These are phyloP conservation scores for Kwoniella shivajii DNA, from an alignment of 1,284 basidiomycete species.

Conservation along the genomic window DNA sequence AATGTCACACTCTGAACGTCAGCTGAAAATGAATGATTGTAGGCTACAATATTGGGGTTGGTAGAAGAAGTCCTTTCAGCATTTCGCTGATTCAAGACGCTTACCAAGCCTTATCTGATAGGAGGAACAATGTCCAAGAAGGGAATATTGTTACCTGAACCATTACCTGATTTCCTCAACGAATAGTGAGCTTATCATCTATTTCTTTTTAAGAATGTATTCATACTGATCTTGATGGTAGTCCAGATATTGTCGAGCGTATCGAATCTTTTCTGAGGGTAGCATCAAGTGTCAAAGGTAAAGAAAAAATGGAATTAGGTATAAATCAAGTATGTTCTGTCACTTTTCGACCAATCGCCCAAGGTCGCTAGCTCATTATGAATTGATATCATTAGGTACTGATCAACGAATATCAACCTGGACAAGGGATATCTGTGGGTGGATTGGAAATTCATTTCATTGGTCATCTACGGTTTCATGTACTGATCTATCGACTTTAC, in stretches of 20 bases:
- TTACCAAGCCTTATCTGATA: constrained; percentile 16
- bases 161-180: constrained; percentile 44
- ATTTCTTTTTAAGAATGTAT: not conserved
- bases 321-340: constrained; percentile 61
- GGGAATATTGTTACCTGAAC: constrained; percentile 47
- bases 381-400: constrained; percentile 70
- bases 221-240: constrained; percentile 45
- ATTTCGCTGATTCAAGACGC: not conserved
- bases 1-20: not conserved
- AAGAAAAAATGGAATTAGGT: constrained; percentile 56
- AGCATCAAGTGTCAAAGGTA: constrained; percentile 55
- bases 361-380: not conserved
- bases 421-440: constrained; percentile 87
- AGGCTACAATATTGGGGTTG: constrained; percentile 82
- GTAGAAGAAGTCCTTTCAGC: not conserved
- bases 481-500: not conserved
- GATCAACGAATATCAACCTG: constrained; percentile 83
- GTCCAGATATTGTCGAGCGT: constrained; percentile 74
- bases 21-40: constrained; percentile 4
- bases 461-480: not conserved
- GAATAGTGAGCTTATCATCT: constrained; percentile 34
- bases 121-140: constrained; percentile 50
- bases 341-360: not conserved
- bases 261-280: constrained; percentile 55
- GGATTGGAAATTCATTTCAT: not conserved